Base-by-base conservation (phyloP, 352 stramenopile species). In the Pythium graminicola region DNA sequence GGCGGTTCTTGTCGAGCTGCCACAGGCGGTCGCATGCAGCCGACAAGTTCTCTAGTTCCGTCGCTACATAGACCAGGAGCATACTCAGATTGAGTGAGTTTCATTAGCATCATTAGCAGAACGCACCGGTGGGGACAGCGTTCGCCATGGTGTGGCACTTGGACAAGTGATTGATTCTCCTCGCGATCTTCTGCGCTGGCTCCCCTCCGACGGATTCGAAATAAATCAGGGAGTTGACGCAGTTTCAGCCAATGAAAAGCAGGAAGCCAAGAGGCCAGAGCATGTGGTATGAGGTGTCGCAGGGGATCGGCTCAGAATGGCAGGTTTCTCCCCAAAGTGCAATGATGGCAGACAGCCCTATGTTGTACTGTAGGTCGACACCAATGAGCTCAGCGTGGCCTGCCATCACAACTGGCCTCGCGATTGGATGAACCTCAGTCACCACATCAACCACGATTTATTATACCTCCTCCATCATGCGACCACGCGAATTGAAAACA, bases 1-100 rank as follows among this genome's bases (percentile, higher is more conserved):
- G 76, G 17, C 81, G 70, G 62, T 97, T 95, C 32, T 63, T 65
- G 75, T 98, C 94, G 17, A 98, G 76, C 47, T 95, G 72, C 94
- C 94, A 98, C 26, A 98, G 79, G 40, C 85, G 78, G 63, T 96
- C 79, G 66, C 81, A 90, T 4, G 87, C 78, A 20, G 70, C 58
- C 36, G 80, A 91, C 19, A 90, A 62, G 62, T 70, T 54, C 33
- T 64, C 46, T 9, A 73, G 51, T 41, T 85, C 67, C 62, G 70
- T 50, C 67, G 57, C 64, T 95, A 68, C 28, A 32, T 60, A 17
- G n/a, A 44, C n/a, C n/a, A n/a, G n/a, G n/a, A n/a, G n/a, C n/a
- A n/a, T n/a, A n/a, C n/a, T n/a, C n/a, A n/a, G n/a, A n/a, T n/a
- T n/a, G n/a, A n/a, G n/a, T n/a, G n/a, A n/a, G n/a, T n/a, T n/a